Evolutionary conservation across 2,329 filamentous ascomycete species (phyloP).

Genomic region (Hypoxylon rubiginosum): DNA sequence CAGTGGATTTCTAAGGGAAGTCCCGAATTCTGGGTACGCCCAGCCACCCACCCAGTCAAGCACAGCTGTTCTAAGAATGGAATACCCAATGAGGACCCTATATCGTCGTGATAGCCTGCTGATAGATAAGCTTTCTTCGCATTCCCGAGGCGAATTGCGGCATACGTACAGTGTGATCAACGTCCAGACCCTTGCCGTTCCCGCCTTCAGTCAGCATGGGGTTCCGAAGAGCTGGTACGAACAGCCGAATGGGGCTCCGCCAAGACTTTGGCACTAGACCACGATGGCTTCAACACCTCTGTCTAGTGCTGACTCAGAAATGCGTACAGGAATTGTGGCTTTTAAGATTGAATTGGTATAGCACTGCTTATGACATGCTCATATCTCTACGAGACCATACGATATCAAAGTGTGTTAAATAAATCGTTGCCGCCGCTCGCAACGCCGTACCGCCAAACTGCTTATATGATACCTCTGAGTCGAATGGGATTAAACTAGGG

Average conservation of each 20-base stretch:
- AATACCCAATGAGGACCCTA: not conserved
- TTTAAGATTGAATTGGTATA: not conserved
- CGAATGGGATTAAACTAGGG: too few relatives aligned
- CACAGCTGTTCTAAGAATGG: not conserved
- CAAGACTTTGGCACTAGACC: not conserved
- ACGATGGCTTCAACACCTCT: not conserved
- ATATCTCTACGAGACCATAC: not conserved
- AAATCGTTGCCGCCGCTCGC: too few relatives aligned
- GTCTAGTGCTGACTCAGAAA: not conserved
- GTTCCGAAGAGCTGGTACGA: not conserved
- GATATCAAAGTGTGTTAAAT: not conserved
- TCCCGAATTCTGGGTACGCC: not conserved
- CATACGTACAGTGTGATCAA: not conserved
- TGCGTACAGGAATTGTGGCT: not conserved
- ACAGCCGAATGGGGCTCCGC: not conserved
- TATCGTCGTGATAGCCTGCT: not conserved
- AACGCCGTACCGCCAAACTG: too few relatives aligned
- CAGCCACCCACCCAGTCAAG: not conserved
- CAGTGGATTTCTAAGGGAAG: not conserved
- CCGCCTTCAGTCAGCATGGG: not conserved
- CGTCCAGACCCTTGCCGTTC: not conserved
- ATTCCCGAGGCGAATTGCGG: constrained; percentile 7
- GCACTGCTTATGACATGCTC: not conserved
- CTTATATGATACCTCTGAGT: too few relatives aligned
- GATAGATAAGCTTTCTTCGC: constrained; percentile 1